Base-by-base conservation (phyloP, 2,329 filamentous ascomycete genomes). In the Fusarium ambrosium region DNA sequence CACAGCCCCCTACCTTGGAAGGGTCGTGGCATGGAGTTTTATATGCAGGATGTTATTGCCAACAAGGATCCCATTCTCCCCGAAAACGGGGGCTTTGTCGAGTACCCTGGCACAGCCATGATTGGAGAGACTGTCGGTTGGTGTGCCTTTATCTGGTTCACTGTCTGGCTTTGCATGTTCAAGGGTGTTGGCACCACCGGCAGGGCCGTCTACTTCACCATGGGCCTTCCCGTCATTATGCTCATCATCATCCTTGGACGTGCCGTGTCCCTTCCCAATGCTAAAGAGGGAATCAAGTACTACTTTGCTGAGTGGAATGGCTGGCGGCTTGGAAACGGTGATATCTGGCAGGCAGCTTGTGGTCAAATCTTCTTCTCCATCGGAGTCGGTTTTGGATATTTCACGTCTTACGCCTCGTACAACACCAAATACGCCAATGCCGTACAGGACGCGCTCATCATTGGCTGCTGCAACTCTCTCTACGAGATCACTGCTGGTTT, bases 111-210 rank as follows among this genome's bases (percentile, higher is more conserved):
- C 0, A 78, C 81, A 1, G 82, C 79, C 0, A 75, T 90, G 7
- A 79, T 89, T 3, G 87, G 86, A 0, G 88, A 90, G 76, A 88
- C 87, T 0, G 86, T 87, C 0, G 86, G 86, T 0, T 90, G 89
- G 89, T 86, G 82, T 32, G 82, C 85, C 20, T 89, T 90, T 71
- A 86, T 87, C 65, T 89, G 88, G 87, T 87, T 89, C 73, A 63
- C 89, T 4, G 85, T 90, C 41, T 89, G 88, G 88, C 75, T 90
- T 18, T 89, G 87, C 68, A 88, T 90, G 73, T 89, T 89, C 78
- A 87, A 87, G 62, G 86, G 89, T 13, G 87, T 91, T 18, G 86
- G 87, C 0, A 78, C 88, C 39, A 89, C 87, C 0, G 88, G 88
- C 1, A 84, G 88, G 4, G 88, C 88, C 7, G 86, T 89, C 1